These are phyloP conservation scores for Striga asiatica DNA, from an alignment of 257 asterid species.

Conservation along the genomic window DNA sequence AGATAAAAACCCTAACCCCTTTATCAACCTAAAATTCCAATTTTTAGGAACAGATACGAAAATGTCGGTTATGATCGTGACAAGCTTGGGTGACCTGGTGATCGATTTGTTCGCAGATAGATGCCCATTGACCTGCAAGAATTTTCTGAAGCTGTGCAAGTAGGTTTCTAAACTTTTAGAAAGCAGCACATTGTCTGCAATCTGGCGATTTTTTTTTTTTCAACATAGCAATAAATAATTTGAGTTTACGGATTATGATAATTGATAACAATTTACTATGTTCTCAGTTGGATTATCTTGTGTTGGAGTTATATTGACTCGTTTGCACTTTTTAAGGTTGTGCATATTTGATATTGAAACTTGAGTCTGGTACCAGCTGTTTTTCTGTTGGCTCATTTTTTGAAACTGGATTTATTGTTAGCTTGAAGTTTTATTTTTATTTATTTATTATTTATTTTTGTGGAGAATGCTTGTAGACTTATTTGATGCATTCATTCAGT, in stretches of 20 bases:
- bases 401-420: not conserved
- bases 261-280: not conserved
- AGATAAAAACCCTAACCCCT: too few relatives aligned
- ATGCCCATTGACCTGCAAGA: conserved; percentile 89
- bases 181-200: not conserved
- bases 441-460: too few relatives aligned
- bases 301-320: too few relatives aligned
- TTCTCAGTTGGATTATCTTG: too few relatives aligned
- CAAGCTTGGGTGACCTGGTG: conserved; percentile 88
- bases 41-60: too few relatives aligned
- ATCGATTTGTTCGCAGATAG: conserved; percentile 73
- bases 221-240: not conserved
- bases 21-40: too few relatives aligned
- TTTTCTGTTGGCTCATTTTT: not conserved
- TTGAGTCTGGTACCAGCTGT: not conserved
- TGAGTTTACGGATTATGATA: not conserved
- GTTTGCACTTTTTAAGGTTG: too few relatives aligned
- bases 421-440: not conserved
- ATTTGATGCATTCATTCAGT: not conserved
- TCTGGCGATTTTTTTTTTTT: too few relatives aligned
- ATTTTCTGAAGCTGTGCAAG: conserved; percentile 93
- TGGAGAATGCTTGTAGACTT: not conserved
- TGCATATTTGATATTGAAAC: too few relatives aligned
- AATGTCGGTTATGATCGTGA: conserved; percentile 91
- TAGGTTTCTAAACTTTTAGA: conserved; percentile 15